Evolutionary conservation across 2,329 filamentous ascomycete species (phyloP).

Genomic region (Chaetoscypha palmicola): DNA sequence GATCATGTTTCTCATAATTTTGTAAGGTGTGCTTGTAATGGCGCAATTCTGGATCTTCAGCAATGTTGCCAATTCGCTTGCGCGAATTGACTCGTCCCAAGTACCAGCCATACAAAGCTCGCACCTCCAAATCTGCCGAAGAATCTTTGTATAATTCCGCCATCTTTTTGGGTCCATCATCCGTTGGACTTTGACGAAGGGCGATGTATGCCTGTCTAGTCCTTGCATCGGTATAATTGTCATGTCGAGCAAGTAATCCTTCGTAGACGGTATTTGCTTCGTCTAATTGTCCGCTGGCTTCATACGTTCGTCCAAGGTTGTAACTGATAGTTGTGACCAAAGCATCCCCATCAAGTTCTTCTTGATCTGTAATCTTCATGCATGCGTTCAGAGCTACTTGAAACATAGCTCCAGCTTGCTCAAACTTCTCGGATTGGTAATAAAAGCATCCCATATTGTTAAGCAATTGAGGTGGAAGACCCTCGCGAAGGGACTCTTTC

Average conservation of each 20-base stretch:
- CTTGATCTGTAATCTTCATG: constrained; percentile 70
- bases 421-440: constrained; percentile 77
- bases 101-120: constrained; percentile 92
- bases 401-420: constrained; percentile 77
- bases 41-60: constrained; percentile 83
- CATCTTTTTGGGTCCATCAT: constrained; percentile 80
- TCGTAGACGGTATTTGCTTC: constrained; percentile 87
- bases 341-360: constrained; percentile 76
- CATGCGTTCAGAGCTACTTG: constrained; percentile 87
- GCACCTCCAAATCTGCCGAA: constrained; percentile 80
- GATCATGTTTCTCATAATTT: constrained; percentile 92
- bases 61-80: constrained; percentile 72
- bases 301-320: constrained; percentile 90
- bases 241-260: constrained; percentile 73
- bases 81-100: constrained; percentile 73
- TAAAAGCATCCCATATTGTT: constrained; percentile 98
- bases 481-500: constrained; percentile 60
- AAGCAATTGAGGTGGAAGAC: constrained; percentile 79
- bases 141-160: constrained; percentile 80
- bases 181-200: constrained; percentile 69
- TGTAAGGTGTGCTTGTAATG: constrained; percentile 96
- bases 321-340: constrained; percentile 94
- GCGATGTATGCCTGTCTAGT: constrained; percentile 87
- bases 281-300: constrained; percentile 71
- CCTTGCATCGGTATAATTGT: constrained; percentile 87